Evolutionary conservation across 768 basidiomycete species (phyloP), one percentile per base, ranked within the genome.

Genomic region (Suillus occidentalis): DNA sequence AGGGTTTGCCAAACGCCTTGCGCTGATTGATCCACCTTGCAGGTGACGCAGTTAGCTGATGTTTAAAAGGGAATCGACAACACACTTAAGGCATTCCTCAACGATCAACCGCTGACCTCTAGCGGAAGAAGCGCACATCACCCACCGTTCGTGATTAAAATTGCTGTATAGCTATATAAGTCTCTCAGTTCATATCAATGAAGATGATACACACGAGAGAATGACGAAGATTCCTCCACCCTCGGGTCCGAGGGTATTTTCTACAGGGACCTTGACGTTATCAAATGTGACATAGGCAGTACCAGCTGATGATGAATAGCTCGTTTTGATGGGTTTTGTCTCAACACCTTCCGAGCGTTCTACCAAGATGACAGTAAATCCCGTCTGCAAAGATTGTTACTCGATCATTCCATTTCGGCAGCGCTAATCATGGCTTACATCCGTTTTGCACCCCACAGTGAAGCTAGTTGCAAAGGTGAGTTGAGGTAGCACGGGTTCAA

Each of bases 281-380:
- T 94, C 90, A 68, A 91, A 90, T 4, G 87, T 88, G 67, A 91
- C 78, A 69, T 85, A 89, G 31, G 90, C 87, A 0, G 94, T 95
- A 28, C 95, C 95, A 28, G 95, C 94, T 0, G 94, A 80, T 3
- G 90, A 76, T 0, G 93, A 94, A 73, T 89, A 89, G 64, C 81
- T 86, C 2, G 94, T 95, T 80, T 94, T 93, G 80, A 96, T 96
- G 9, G 85, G 77, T 72, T 88, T 91, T 1, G 94, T 95, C 76
- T 93, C 89, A 18, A 96, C 86, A 56, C 92, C 91, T 66, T 91
- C 90, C 8, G 83, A 82, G 20, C 94, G 87, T 71, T 94, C 92
- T 6, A 97, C 87, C 18, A 96, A 83, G 68, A 97, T 90, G 62
- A 94, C 91, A 25, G 94, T 92, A 65, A 96, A 85, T 12, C 92